Conservation (phyloP, 2,329 filamentous ascomycete genomes). For the Nemania serpens region DNA sequence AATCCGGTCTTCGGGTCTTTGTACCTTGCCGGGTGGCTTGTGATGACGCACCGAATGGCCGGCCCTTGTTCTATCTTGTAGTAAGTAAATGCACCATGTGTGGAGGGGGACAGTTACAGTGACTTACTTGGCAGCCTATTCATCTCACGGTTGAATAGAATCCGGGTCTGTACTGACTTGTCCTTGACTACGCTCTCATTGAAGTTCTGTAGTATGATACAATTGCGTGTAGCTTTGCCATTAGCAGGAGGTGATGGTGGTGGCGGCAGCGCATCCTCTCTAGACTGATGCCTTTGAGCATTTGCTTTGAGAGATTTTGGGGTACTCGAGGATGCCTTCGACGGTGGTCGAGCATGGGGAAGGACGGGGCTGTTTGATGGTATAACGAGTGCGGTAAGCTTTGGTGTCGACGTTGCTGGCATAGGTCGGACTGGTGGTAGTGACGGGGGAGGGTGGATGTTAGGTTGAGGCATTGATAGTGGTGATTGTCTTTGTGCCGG, state of each 20-base stretch:
- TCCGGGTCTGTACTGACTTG: slow-evolving; percentile 60
- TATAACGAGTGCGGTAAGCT: slow-evolving; percentile 19
- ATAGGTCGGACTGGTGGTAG: slow-evolving; percentile 17
- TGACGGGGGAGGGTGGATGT: slow-evolving; percentile 29
- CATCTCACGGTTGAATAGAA: slow-evolving; percentile 65
- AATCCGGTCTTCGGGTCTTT: slow-evolving; percentile 84
- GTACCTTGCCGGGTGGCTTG: slow-evolving; percentile 79
- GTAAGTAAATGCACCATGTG: slow-evolving; percentile 25
- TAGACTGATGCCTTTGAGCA: slow-evolving; percentile 33
- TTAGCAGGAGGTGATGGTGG: slow-evolving; percentile 45
- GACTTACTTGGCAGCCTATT: slow-evolving; percentile 58
- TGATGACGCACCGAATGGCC: slow-evolving; percentile 75
- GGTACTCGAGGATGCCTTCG: slow-evolving; percentile 31
- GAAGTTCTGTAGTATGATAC: slow-evolving; percentile 65
- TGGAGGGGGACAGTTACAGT: neutral
- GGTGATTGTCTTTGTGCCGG: slow-evolving; percentile 46
- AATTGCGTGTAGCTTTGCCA: slow-evolving; percentile 60
- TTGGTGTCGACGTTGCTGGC: slow-evolving; percentile 27
- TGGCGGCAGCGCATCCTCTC: slow-evolving; percentile 37
- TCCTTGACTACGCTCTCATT: slow-evolving; percentile 61
- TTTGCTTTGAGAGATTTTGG: slow-evolving; percentile 33
- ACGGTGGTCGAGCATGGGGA: slow-evolving; percentile 20
- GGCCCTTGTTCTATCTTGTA: slow-evolving; percentile 53
- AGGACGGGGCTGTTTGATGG: slow-evolving; percentile 7
- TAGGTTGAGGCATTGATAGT: slow-evolving; percentile 43